phyloP scores from a whole-genome alignment of 2,329 filamentous ascomycete genomes.

The Xylaria multiplex region DNA sequence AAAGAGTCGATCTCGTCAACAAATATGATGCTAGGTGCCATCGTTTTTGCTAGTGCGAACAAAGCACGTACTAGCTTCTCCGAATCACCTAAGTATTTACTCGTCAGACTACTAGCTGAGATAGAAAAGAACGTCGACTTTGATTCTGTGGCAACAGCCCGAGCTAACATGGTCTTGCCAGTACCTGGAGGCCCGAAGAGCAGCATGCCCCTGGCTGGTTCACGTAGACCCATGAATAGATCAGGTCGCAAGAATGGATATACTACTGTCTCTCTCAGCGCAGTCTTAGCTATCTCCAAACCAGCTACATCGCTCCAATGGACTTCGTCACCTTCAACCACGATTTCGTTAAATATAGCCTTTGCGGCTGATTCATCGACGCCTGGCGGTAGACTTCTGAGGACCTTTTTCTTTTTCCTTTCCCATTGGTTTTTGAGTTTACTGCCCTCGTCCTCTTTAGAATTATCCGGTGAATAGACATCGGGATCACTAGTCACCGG shows the following conservation, averaged over 20 bases:
- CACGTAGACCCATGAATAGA: constrained; percentile 92
- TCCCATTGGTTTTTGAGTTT: constrained; percentile 66
- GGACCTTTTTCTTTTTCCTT: constrained; percentile 68
- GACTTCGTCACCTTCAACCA: constrained; percentile 93
- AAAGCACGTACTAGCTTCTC: constrained; percentile 95
- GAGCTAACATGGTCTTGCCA: constrained; percentile 96
- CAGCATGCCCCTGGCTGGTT: constrained; percentile 94
- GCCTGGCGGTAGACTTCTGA: constrained; percentile 82
- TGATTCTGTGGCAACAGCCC: constrained; percentile 93
- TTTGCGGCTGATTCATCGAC: constrained; percentile 85
- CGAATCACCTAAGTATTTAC: constrained; percentile 94
- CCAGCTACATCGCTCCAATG: constrained; percentile 95
- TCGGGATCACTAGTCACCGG: constrained; percentile 55
- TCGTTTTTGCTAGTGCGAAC: constrained; percentile 85
- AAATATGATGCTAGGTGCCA: constrained; percentile 96
- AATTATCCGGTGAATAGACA: constrained; percentile 58
- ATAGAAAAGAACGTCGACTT: constrained; percentile 97
- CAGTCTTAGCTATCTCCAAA: constrained; percentile 87
- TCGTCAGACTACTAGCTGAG: constrained; percentile 91
- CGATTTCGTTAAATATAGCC: constrained; percentile 95
- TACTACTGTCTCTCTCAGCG: constrained; percentile 93
- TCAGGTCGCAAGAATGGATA: constrained; percentile 97
- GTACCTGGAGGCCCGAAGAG: constrained; percentile 98
- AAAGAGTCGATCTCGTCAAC: constrained; percentile 98
- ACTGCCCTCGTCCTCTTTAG: constrained; percentile 53